Evolutionary conservation across 106 monocot genomes (phyloP).

Genomic region (Dioscorea alata): DNA sequence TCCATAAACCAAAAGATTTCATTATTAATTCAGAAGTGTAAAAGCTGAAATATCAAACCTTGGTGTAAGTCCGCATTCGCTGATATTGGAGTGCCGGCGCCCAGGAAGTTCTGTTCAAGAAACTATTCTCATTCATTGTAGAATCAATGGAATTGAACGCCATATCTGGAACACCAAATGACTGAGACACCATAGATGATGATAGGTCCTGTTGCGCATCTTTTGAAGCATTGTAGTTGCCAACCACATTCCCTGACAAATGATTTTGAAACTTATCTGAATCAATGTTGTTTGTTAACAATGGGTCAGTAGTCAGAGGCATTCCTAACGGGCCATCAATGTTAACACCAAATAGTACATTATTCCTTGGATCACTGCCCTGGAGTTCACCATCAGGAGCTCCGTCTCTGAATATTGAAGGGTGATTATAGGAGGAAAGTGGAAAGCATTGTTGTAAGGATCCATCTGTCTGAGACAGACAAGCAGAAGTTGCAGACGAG

Average conservation of each 20-base stretch:
- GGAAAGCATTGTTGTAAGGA: constrained; percentile 53
- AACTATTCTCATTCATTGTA: constrained; percentile 50
- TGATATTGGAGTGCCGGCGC: constrained; percentile 49
- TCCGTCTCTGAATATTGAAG: constrained; percentile 44
- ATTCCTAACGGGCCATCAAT: constrained; percentile 51
- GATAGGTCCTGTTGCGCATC: constrained; percentile 74
- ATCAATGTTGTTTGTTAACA: constrained; percentile 43
- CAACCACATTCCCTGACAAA: constrained; percentile 38
- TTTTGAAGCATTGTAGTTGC: constrained; percentile 47
- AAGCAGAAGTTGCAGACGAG: constrained; percentile 79
- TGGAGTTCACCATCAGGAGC: constrained; percentile 36
- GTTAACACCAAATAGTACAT: constrained; percentile 67
- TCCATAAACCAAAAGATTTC: too few species aligned
- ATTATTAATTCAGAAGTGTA: neutral
- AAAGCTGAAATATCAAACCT: constrained; percentile 33
- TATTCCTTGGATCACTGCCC: constrained; percentile 47
- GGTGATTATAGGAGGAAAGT: constrained; percentile 47
- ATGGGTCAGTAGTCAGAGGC: constrained; percentile 40
- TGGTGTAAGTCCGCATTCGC: constrained; percentile 79
- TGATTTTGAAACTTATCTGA: constrained; percentile 49
- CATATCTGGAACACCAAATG: constrained; percentile 77
- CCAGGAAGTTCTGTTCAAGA: constrained; percentile 74
- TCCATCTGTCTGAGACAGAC: constrained; percentile 57
- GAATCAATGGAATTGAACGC: constrained; percentile 82
- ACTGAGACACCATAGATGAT: constrained; percentile 79